Evolutionary conservation across 1,284 basidiomycete species (phyloP).

Genomic region (Ustilago sp.): DNA sequence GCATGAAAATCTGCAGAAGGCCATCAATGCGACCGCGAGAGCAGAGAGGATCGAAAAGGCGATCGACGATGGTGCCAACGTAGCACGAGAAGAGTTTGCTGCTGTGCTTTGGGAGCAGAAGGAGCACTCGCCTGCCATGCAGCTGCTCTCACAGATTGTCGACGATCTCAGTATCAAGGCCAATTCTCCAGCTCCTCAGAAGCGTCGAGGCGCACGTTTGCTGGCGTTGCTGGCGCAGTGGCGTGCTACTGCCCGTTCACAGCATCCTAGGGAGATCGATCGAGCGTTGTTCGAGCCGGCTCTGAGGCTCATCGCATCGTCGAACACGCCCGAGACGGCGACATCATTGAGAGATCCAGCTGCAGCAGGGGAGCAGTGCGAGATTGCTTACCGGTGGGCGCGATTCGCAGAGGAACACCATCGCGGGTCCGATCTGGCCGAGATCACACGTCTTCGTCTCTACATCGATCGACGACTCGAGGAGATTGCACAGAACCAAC

Average conservation of each 20-base stretch:
- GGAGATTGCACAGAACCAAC: conserved; percentile 75
- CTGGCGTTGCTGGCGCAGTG: conserved; percentile 76
- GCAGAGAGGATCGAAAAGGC: conserved; percentile 76
- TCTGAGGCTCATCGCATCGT: conserved; percentile 58
- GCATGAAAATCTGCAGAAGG: conserved; percentile 80
- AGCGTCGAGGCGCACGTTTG: conserved; percentile 64
- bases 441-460: conserved; percentile 78
- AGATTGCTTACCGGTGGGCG: conserved; percentile 85
- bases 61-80: conserved; percentile 49
- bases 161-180: conserved; percentile 18
- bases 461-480: conserved; percentile 79
- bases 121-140: conserved; percentile 85
- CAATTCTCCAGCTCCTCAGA: conserved; percentile 17
- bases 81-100: conserved; percentile 84
- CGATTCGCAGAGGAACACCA: conserved; percentile 90
- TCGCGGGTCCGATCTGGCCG: conserved; percentile 78
- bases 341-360: conserved; percentile 8
- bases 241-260: conserved; percentile 85
- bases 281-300: conserved; percentile 79
- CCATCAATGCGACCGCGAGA: conserved; percentile 84
- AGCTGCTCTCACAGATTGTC: conserved; percentile 75
- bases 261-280: conserved; percentile 82
- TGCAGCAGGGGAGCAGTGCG: conserved; percentile 72
- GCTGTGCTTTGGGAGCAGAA: conserved; percentile 88
- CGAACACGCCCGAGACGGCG: neutral